Evolutionary conservation across 345 rosid genomes (phyloP).

Genomic region (Aquilaria sinensis): DNA sequence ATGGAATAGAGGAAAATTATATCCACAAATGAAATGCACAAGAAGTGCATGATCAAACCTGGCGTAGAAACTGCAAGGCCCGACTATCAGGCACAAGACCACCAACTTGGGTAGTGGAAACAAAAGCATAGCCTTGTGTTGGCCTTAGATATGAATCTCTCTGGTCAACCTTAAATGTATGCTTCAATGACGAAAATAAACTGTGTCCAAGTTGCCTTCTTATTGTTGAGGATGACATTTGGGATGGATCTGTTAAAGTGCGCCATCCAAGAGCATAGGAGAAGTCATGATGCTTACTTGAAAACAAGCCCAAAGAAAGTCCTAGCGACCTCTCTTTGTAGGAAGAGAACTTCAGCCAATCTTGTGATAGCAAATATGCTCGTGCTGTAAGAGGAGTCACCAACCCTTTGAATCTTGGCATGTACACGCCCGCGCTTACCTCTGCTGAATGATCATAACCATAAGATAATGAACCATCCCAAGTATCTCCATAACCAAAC

Average conservation of each 20-base stretch:
- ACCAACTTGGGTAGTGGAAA: conserved; percentile 65
- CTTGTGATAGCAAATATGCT: conserved; percentile 68
- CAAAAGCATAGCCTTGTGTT: conserved; percentile 75
- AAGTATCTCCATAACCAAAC: conserved; percentile 87
- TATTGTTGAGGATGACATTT: conserved; percentile 44
- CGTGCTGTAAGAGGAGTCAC: conserved; percentile 64
- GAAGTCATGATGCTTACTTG: conserved; percentile 64
- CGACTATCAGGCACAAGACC: conserved; percentile 92
- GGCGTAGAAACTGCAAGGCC: conserved; percentile 76
- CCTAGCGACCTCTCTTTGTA: conserved; percentile 80
- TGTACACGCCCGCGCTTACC: conserved; percentile 65
- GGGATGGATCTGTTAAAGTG: conserved; percentile 72
- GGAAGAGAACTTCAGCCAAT: conserved; percentile 79
- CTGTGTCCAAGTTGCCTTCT: conserved; percentile 92
- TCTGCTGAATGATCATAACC: conserved; percentile 80
- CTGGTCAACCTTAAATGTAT: conserved; percentile 62
- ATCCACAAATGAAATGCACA: conserved; percentile 1
- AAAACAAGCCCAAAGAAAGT: conserved; percentile 73
- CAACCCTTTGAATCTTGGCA: conserved; percentile 67
- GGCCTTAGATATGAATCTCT: conserved; percentile 82
- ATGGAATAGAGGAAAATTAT: background rate
- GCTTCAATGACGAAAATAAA: conserved; percentile 73
- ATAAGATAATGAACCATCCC: conserved; percentile 82
- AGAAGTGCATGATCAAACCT: conserved; percentile 31
- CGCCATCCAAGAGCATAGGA: conserved; percentile 75